Base-by-base conservation (phyloP, 2,329 filamentous ascomycete species). In the Neonectria hederae region DNA sequence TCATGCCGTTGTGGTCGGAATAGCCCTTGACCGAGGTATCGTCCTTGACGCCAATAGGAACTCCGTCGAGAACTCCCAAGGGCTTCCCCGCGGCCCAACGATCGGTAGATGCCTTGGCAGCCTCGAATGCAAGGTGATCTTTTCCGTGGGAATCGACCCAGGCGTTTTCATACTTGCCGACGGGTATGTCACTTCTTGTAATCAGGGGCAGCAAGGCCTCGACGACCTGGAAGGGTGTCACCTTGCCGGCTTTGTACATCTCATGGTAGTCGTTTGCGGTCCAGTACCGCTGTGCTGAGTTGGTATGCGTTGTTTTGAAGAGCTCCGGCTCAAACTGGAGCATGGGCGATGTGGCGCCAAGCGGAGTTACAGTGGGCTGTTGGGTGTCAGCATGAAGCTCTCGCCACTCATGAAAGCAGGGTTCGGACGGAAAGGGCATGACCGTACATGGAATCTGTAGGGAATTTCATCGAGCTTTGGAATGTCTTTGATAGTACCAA, bases 11-110 rank as follows among this genome's bases (percentile, higher is more conserved):
- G 57, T 88, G 90, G 66, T 85, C 87, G 54, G 87, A 84, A 75
- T 93, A 94, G 14, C 91, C 92, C 67, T 87, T 83, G 32, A 94
- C 82, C 67, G 90, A 84, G 17, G 90, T 84, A 73, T 97, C 93
- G 74, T 97, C 93, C 79, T 97, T 97, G 71, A 96, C 87, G 0
- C 90, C 91, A 53, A 97, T 86, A 0, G 93, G 94, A 1, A 97
- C 88, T 13, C 94, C 94, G 72, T 97, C 94, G 8, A 97, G 81
- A 5, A 92, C 80, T 13, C 92, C 85, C 17, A 93, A 77, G 0
- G 89, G 84, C 65, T 84, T 84, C 0, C 92, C 91, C 17, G 84
- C 81, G 62, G 87, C 87, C 78, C 91, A 97, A 49, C 94, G 84
- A 74, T 87, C 83, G 0, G 93, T 91, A 1, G 93, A 96, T 8